Evolutionary conservation across 306 rosid genomes (phyloP).

Genomic region (Fragaria nilgerrensis): DNA sequence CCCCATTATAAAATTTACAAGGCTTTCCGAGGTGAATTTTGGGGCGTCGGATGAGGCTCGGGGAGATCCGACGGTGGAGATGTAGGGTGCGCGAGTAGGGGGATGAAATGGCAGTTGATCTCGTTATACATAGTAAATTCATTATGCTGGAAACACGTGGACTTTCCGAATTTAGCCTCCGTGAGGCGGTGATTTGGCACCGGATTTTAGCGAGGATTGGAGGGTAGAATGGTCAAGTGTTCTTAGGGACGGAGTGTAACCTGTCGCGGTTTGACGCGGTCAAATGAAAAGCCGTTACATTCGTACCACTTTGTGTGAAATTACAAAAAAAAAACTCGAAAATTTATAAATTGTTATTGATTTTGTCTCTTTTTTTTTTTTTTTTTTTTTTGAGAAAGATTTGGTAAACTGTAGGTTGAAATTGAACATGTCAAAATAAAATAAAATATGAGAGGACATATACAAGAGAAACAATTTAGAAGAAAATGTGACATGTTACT

Average conservation of each 20-base stretch:
- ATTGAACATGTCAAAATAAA: no score
- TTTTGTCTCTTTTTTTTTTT: no score
- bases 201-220: background rate
- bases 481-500: background rate
- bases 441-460: no score
- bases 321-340: background rate
- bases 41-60: background rate
- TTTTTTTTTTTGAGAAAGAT: no score
- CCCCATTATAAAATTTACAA: background rate
- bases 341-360: background rate
- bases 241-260: background rate
- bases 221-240: background rate
- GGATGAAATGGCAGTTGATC: background rate
- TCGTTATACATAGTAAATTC: constrained; percentile 7
- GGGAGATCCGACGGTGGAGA: background rate
- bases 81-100: background rate
- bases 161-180: constrained; percentile 2
- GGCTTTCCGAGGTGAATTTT: background rate
- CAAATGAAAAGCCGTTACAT: constrained; percentile 11
- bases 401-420: no score
- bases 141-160: background rate
- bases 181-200: background rate
- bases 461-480: no score
- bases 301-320: background rate
- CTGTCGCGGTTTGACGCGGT: constrained; percentile 26